Conservation (phyloP, 495 filamentous ascomycete genomes). For the Barbatosphaeria neglecta region DNA sequence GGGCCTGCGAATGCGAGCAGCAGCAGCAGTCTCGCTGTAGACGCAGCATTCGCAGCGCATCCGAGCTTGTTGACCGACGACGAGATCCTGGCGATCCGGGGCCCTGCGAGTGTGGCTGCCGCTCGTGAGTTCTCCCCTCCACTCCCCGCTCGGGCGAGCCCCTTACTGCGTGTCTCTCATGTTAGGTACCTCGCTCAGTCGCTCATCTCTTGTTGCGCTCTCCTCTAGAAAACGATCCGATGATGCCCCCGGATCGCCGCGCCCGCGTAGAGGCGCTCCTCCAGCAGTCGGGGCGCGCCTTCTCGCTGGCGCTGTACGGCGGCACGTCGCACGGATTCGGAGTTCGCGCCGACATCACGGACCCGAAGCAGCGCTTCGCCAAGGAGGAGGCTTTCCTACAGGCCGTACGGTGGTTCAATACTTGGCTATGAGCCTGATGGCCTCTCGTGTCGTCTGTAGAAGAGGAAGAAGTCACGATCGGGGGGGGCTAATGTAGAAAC, state of each 20-base stretch:
- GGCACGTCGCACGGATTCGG: slow-evolving; percentile 61
- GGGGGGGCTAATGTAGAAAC: too few relatives aligned
- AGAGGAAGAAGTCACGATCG: not conserved
- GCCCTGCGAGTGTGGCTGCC: slow-evolving; percentile 57
- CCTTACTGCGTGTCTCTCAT: not conserved
- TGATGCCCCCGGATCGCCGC: slow-evolving; percentile 53
- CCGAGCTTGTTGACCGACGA: slow-evolving; percentile 52
- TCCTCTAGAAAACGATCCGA: slow-evolving; percentile 57
- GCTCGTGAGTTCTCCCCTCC: slow-evolving; percentile 27
- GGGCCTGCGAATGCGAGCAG: too few relatives aligned
- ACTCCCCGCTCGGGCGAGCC: too few relatives aligned
- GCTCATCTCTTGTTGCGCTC: too few relatives aligned
- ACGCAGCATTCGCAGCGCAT: slow-evolving; percentile 58
- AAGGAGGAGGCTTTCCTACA: slow-evolving; percentile 67
- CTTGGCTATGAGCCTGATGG: slow-evolving; percentile 1
- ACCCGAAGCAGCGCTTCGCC: slow-evolving; percentile 49
- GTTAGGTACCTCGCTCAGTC: too few relatives aligned
- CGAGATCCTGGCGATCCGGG: slow-evolving; percentile 51
- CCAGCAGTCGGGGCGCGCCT: slow-evolving; percentile 26
- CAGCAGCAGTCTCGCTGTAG: too few relatives aligned
- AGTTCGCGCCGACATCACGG: slow-evolving; percentile 47
- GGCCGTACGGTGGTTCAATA: slow-evolving; percentile 55
- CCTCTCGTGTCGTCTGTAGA: not conserved
- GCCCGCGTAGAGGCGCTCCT: slow-evolving; percentile 37
- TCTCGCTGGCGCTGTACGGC: slow-evolving; percentile 57